phyloP scores from a whole-genome alignment of 2,329 filamentous ascomycete genomes.

The Rhynchosporium graminicola region DNA sequence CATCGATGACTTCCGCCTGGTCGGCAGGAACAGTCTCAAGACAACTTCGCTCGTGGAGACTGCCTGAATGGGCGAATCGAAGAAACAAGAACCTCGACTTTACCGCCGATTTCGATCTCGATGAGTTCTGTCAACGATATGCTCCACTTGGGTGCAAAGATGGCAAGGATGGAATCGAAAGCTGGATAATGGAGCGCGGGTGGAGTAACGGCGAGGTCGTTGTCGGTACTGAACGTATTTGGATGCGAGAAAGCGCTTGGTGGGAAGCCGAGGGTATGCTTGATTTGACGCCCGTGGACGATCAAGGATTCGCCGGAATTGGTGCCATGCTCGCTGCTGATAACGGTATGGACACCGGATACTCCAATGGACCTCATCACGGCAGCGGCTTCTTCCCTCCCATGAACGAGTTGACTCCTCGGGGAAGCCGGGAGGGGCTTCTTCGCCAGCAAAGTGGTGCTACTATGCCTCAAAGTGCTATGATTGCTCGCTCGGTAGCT shows the following conservation, averaged over 20 bases:
- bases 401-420: conserved; percentile 60
- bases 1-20: conserved; percentile 80
- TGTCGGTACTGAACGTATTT: conserved; percentile 86
- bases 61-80: conserved; percentile 95
- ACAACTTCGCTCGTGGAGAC: conserved; percentile 88
- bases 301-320: conserved; percentile 42
- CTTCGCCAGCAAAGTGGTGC: conserved; percentile 42
- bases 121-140: conserved; percentile 88
- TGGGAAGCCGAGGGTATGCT: conserved; percentile 98
- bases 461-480: conserved; percentile 48
- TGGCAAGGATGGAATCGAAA: conserved; percentile 89
- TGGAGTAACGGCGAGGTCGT: conserved; percentile 99
- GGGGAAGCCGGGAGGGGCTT: conserved; percentile 73
- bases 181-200: conserved; percentile 88
- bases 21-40: conserved; percentile 90
- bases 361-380: conserved; percentile 55
- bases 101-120: conserved; percentile 92
- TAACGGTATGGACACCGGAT: conserved; percentile 67
- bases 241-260: conserved; percentile 93
- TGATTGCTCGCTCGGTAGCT: conserved; percentile 60
- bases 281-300: conserved; percentile 65
- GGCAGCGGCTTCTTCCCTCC: conserved; percentile 71
- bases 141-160: conserved; percentile 81
- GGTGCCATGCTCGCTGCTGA: conserved; percentile 55
- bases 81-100: conserved; percentile 90